Percentiles rank a stretch among this genome's conserved stretches.
Evolutionary conservation across 1,284 basidiomycete species (phyloP).

Genomic region (Fomitopsis betulina): DNA sequence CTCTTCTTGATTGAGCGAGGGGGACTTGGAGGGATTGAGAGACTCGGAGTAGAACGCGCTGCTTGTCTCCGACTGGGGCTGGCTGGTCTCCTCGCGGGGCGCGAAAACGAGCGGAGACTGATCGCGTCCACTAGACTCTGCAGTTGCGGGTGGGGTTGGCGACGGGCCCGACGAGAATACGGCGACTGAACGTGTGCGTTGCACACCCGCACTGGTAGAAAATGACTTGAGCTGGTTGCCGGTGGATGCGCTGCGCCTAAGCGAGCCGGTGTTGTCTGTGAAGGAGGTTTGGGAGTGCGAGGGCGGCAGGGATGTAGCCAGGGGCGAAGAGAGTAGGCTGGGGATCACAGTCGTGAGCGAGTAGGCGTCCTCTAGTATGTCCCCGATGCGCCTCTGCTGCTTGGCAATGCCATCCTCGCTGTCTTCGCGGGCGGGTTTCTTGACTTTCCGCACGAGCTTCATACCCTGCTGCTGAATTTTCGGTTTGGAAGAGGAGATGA

Average conservation of each 20-base stretch:
- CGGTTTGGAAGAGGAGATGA: slow-evolving; percentile 26
- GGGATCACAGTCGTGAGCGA: slow-evolving; percentile 4
- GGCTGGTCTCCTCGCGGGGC: slow-evolving; percentile 9
- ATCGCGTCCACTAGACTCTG: not conserved
- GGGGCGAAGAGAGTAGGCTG: slow-evolving; percentile 7
- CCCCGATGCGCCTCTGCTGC: slow-evolving; percentile 9
- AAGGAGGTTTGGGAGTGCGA: not conserved
- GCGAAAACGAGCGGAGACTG: slow-evolving; percentile 18
- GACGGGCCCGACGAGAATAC: slow-evolving; percentile 16
- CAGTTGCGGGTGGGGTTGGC: slow-evolving; percentile 13
- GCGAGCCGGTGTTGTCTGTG: slow-evolving; percentile 9
- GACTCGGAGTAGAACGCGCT: slow-evolving; percentile 8
- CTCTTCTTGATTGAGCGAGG: slow-evolving; percentile 5
- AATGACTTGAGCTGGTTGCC: slow-evolving; percentile 7
- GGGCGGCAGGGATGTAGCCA: slow-evolving; percentile 9
- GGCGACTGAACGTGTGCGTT: slow-evolving; percentile 22
- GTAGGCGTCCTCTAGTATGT: slow-evolving; percentile 14
- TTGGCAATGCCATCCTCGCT: slow-evolving; percentile 11
- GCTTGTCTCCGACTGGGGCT: slow-evolving; percentile 3
- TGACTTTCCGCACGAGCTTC: slow-evolving; percentile 36
- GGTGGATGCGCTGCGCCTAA: slow-evolving; percentile 22
- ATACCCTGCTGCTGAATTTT: slow-evolving; percentile 29
- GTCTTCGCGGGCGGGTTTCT: slow-evolving; percentile 34
- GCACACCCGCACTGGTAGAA: slow-evolving; percentile 5
- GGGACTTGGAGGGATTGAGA: slow-evolving; percentile 1